phyloP scores from a whole-genome alignment of 2,329 filamentous ascomycete species.

The Endoconidiophora laricicola region DNA sequence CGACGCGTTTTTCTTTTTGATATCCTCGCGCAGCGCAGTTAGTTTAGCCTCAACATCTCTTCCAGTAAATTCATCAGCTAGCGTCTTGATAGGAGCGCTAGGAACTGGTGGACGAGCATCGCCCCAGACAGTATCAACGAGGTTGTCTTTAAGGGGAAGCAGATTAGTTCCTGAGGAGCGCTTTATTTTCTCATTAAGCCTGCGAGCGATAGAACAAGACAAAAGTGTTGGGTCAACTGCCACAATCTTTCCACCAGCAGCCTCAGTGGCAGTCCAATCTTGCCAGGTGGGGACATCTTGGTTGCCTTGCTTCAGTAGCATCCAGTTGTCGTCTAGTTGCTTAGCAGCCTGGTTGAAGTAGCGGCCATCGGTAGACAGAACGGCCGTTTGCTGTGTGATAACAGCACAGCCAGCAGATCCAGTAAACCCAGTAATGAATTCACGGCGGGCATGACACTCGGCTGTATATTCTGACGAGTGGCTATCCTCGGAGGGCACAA shows the following conservation, averaged over 20 bases:
- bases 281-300: slow-evolving; percentile 95
- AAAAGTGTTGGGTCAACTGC: slow-evolving; percentile 83
- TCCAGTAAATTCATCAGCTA: slow-evolving; percentile 58
- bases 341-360: slow-evolving; percentile 95
- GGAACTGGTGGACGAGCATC: slow-evolving; percentile 55
- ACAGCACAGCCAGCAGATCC: slow-evolving; percentile 90
- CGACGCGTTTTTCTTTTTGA: slow-evolving; percentile 74
- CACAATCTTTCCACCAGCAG: slow-evolving; percentile 71
- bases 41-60: slow-evolving; percentile 74
- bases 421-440: slow-evolving; percentile 84
- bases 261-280: slow-evolving; percentile 81
- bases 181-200: slow-evolving; percentile 71
- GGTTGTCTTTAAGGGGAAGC: slow-evolving; percentile 59
- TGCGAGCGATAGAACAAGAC: slow-evolving; percentile 45
- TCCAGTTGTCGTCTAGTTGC: slow-evolving; percentile 85
- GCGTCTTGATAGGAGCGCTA: slow-evolving; percentile 55
- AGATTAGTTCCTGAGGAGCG: slow-evolving; percentile 69
- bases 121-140: slow-evolving; percentile 86
- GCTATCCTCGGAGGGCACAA: slow-evolving; percentile 91
- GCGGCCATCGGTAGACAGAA: slow-evolving; percentile 82
- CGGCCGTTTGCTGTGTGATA: slow-evolving; percentile 70
- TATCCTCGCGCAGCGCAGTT: slow-evolving; percentile 69
- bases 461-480: slow-evolving; percentile 98
- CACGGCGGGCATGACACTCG: slow-evolving; percentile 79
- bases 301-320: slow-evolving; percentile 77